Evolutionary conservation across 129 eudicot species (phyloP).

Genomic region (Ambrosia artemisiifolia): DNA sequence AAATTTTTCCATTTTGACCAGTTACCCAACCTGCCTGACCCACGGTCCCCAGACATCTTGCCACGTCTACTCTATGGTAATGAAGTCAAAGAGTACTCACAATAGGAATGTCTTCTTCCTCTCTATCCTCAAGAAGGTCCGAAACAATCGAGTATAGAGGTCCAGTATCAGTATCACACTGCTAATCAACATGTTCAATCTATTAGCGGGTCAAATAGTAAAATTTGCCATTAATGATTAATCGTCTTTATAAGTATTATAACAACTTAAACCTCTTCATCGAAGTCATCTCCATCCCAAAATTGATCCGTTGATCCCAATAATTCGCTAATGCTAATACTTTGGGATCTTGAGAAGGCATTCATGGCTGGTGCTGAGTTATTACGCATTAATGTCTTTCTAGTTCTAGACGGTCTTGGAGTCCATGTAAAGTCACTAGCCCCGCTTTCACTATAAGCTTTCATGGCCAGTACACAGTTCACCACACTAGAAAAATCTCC

Average conservation of each 20-base stretch:
- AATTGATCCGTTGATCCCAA: conserved; percentile 12
- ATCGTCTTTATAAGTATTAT: neutral
- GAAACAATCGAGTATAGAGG: conserved; percentile 54
- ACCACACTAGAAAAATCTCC: conserved; percentile 74
- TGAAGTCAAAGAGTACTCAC: conserved; percentile 47
- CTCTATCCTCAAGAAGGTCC: conserved; percentile 65
- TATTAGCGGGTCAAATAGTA: neutral
- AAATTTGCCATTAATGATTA: neutral
- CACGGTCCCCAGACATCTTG: neutral
- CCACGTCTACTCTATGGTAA: conserved; percentile 1
- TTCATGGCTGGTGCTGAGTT: conserved; percentile 50
- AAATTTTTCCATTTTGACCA: neutral
- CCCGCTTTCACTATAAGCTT: conserved; percentile 56
- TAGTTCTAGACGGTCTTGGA: conserved; percentile 32
- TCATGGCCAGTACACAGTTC: conserved; percentile 62
- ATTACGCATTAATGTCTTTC: conserved; percentile 44
- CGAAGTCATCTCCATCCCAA: conserved; percentile 36
- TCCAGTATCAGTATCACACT: conserved; percentile 32
- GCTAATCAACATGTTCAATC: conserved; percentile 23
- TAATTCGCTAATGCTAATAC: conserved; percentile 28
- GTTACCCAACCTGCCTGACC: neutral
- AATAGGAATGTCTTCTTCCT: conserved; percentile 68
- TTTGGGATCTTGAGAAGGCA: conserved; percentile 44
- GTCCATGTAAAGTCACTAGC: conserved; percentile 50
- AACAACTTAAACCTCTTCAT: conserved; percentile 25